Conservation (phyloP, 768 basidiomycete genomes). For the Neoboletus magnificus region DNA sequence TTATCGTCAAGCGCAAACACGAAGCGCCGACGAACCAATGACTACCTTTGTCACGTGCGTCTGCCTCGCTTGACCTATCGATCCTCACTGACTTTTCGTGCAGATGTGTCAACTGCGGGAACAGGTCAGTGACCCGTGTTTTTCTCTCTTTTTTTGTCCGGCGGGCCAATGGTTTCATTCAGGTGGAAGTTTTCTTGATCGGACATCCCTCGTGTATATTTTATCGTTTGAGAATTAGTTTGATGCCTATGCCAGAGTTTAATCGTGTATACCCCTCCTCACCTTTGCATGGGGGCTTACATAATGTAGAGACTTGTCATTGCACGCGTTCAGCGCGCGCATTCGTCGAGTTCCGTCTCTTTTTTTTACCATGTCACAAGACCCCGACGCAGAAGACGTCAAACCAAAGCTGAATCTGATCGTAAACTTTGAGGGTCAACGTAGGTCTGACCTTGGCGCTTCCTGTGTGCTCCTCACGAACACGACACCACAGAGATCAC, state of each 20-base stretch:
- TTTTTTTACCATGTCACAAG: slow-evolving; percentile 25
- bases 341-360: background rate
- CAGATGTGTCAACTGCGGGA: slow-evolving; percentile 67
- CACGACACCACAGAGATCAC: slow-evolving; percentile 46
- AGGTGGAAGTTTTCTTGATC: slow-evolving; percentile 65
- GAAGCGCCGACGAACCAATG: slow-evolving; percentile 99
- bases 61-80: background rate
- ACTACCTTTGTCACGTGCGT: slow-evolving; percentile 90
- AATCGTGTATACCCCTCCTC: slow-evolving; percentile 23
- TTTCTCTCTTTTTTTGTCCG: background rate
- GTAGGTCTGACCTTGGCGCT: slow-evolving; percentile 33
- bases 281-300: slow-evolving; percentile 6
- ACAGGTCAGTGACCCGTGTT: slow-evolving; percentile 39
- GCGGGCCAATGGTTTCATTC: background rate
- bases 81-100: background rate
- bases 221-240: slow-evolving; percentile 4
- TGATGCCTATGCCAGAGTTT: background rate
- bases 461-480: background rate
- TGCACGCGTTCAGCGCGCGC: slow-evolving; percentile 11
- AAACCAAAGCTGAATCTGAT: slow-evolving; percentile 71
- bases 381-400: slow-evolving; percentile 43
- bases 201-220: background rate
- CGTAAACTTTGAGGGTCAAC: slow-evolving; percentile 51
- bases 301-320: slow-evolving; percentile 13
- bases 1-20: slow-evolving; percentile 94